Base-by-base conservation (phyloP, 2,329 filamentous ascomycete species). In the Phialophora expanda region DNA sequence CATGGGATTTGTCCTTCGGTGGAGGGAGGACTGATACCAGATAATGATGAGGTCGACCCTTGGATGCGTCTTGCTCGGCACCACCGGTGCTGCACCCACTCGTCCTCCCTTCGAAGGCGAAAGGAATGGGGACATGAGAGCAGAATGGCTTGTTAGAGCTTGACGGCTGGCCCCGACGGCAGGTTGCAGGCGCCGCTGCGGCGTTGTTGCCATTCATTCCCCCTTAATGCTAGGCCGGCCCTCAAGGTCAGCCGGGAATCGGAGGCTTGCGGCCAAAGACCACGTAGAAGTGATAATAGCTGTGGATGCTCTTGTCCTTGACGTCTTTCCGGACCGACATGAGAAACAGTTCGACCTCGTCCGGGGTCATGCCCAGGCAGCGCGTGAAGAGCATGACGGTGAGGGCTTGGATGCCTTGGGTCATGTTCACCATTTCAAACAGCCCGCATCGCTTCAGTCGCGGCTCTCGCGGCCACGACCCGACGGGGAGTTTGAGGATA, bases 381-480 rank as follows among this genome's bases (percentile, higher is more conserved):
- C 72, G 72, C 0, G 74, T 75, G 38, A 75, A 65, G n/a, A 76
- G 68, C 24, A 71, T 70, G 71, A 76, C 71, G 9, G 72, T 72
- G 72, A 75, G 76, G 17, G 73, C 73, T 51, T 76, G 73, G 38
- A 76, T 67, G 0, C 74, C 73, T 24, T 69, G 65, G 56, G 76
- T 73, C 60, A 73, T 74, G 44, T 74, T 72, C 5, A 70, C 55
- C 6, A 68, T 61, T 20, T 72, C 70, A 68, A 72, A 75, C 20
- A 67, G 63, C 3, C 75, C 76, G 14, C 76, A 63, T 30, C 73
- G 66, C 62, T 74, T 76, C 56, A 75, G 62, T 26, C 54, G 64
- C 12, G 66, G 69, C 48, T 75, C 73, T 32, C 62, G 70, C 8
- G 73, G 64, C 75, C 75, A 77, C 17, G 71, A 67, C 7, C 75